Evolutionary conservation across 2,329 filamentous ascomycete species (phyloP).

Genomic region (Juglanconis juglandina): DNA sequence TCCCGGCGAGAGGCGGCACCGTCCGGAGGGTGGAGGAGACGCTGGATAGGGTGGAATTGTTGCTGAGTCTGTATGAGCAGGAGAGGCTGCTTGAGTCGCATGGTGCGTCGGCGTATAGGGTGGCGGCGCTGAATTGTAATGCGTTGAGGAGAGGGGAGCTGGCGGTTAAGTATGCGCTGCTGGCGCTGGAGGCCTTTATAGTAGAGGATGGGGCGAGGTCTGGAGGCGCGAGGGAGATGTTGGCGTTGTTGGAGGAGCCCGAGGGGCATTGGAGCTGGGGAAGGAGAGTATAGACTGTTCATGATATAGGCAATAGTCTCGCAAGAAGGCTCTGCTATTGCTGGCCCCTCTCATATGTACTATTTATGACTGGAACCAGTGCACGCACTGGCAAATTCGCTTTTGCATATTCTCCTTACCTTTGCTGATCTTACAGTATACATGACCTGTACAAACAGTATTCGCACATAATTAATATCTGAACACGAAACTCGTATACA

Average conservation of each 20-base stretch:
- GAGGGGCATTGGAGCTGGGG: slow-evolving; percentile 18
- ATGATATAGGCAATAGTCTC: neutral
- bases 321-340: too few relatives aligned
- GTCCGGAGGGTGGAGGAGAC: slow-evolving; percentile 14
- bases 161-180: slow-evolving; percentile 31
- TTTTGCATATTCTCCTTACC: too few relatives aligned
- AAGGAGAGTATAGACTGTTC: neutral
- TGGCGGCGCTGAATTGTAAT: slow-evolving; percentile 37
- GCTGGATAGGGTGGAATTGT: slow-evolving; percentile 27
- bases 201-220: slow-evolving; percentile 35
- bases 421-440: too few relatives aligned
- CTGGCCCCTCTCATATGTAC: too few relatives aligned
- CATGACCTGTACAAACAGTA: too few relatives aligned
- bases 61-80: slow-evolving; percentile 31
- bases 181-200: slow-evolving; percentile 31
- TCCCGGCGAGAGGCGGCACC: neutral
- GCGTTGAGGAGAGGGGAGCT: slow-evolving; percentile 26
- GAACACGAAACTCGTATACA: too few relatives aligned
- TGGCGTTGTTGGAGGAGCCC: slow-evolving; percentile 27
- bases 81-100: slow-evolving; percentile 35
- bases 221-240: slow-evolving; percentile 31
- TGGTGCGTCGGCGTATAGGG: slow-evolving; percentile 35
- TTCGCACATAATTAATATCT: too few relatives aligned
- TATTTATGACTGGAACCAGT: too few relatives aligned
- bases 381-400: too few relatives aligned